Evolutionary conservation across 352 stramenopile genomes (phyloP), one percentile per base, ranked within the genome.

Genomic region (Saprolegnia diclina): DNA sequence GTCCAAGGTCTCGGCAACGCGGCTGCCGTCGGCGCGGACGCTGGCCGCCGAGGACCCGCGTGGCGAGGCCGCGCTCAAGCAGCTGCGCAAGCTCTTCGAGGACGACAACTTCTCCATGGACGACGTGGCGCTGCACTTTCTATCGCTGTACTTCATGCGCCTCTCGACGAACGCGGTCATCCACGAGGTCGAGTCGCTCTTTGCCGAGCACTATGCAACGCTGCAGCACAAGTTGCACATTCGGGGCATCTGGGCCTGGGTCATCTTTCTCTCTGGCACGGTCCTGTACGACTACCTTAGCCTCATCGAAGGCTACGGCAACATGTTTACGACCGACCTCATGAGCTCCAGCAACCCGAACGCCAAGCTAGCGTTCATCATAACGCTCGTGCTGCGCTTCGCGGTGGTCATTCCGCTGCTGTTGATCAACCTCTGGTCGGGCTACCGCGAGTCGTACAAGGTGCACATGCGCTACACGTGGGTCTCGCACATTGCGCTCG

Each of bases 71-170:
- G 22, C 53, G 53, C 13, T 16, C 22, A 19, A 42, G 21, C 21
- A 18, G 53, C 26, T 29, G 53, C 26, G 18, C 22, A 37, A 9
- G n/a, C 53, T 40, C 11, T 14, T 14, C 6, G 53, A 61, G 6
- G 38, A 61, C 6, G 9, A 32, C 4, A 52, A 64, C n/a, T 64
- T 64, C 35, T 32, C 32, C 14, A 32, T 90, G 74, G 85, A 92
- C 65, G 80, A 92, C 48, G 83, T 91, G 14, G 85, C 80, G 38
- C 90, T 90, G 52, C 85, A 92, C 72, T 82, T 82, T 44, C 72
- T 90, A 42, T 91, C 81, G 48, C 76, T 91, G 55, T 91, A 91
- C 67, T 92, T 92, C 63, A 87, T 90, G 74, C 89, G 86, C 71
- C 83, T 91, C 71, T 84, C 77, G 44, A 87, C 81, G 14, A 79